phyloP scores from a whole-genome alignment of 306 rosid species.

The Dalbergia cochinchinensis region DNA sequence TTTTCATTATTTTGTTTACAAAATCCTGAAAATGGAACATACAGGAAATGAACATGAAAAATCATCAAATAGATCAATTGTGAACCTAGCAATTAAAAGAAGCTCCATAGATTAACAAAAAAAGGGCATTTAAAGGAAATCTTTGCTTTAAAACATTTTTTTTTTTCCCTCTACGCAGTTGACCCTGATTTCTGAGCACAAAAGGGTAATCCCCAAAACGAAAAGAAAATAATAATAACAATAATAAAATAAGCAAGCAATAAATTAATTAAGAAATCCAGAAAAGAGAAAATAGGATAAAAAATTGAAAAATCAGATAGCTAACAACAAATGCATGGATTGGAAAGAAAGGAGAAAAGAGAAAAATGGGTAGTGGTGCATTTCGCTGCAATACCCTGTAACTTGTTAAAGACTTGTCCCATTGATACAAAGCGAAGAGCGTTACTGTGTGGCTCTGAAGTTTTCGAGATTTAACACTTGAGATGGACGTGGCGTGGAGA shows the following conservation, averaged over 20 bases:
- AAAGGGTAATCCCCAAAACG: slow-evolving; percentile 3
- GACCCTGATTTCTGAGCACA: background rate
- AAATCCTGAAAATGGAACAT: too few species aligned
- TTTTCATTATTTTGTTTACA: too few species aligned
- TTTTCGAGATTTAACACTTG: background rate
- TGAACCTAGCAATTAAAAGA: background rate
- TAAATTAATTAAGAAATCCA: background rate
- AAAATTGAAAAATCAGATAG: background rate
- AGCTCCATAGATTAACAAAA: too few species aligned
- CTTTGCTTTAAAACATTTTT: background rate
- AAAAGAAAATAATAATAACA: background rate
- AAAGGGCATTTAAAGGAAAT: too few species aligned
- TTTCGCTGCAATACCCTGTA: slow-evolving; percentile 52
- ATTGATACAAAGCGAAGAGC: slow-evolving; percentile 38
- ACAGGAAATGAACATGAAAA: too few species aligned
- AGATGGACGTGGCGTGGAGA: background rate
- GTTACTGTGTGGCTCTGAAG: background rate
- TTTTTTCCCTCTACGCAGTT: background rate
- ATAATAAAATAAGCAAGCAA: background rate
- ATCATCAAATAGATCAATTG: background rate
- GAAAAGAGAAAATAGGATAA: background rate
- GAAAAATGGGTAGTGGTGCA: background rate
- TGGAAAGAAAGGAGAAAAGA: background rate
- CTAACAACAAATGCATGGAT: background rate
- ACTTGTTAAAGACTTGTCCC: slow-evolving; percentile 67